phyloP scores from a whole-genome alignment of 2,329 filamentous ascomycete species.

The Stemphylium lycopersici region DNA sequence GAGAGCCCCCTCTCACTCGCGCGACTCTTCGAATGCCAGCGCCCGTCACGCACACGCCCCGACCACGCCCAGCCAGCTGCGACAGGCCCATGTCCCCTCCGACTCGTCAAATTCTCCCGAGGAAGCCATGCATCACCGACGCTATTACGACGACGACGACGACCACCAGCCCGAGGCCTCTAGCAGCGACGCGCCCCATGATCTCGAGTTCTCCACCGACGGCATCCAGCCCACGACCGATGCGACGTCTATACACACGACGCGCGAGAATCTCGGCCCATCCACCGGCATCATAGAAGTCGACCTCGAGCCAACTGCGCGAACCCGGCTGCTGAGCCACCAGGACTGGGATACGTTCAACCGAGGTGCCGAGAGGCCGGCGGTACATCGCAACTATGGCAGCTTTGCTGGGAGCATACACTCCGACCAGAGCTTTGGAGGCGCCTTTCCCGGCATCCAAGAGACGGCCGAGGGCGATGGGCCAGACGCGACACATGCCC shows the following conservation, averaged over 20 bases:
- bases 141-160: slow-evolving; percentile 26
- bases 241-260: slow-evolving; percentile 36
- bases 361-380: slow-evolving; percentile 75
- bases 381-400: slow-evolving; percentile 59
- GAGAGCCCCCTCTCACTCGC: slow-evolving; percentile 32
- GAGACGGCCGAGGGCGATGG: slow-evolving; percentile 35
- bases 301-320: slow-evolving; percentile 44
- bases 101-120: slow-evolving; percentile 52
- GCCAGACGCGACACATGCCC: slow-evolving; percentile 45
- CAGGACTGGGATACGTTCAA: slow-evolving; percentile 58
- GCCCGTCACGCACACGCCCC: slow-evolving; percentile 44
- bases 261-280: slow-evolving; percentile 28
- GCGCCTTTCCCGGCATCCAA: slow-evolving; percentile 42
- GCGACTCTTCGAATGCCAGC: slow-evolving; percentile 42
- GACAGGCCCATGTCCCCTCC: slow-evolving; percentile 52
- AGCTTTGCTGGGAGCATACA: slow-evolving; percentile 60
- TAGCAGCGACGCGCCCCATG: slow-evolving; percentile 18
- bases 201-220: slow-evolving; percentile 32
- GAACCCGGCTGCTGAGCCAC: slow-evolving; percentile 48
- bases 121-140: slow-evolving; percentile 42
- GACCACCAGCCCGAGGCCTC: slow-evolving; percentile 24
- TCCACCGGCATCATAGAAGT: slow-evolving; percentile 29
- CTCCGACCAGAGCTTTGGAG: slow-evolving; percentile 49
- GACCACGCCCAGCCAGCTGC: slow-evolving; percentile 47
- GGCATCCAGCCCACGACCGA: slow-evolving; percentile 45